Evolutionary conservation across 768 basidiomycete genomes (phyloP).

Genomic region (Termitomyces sp.): DNA sequence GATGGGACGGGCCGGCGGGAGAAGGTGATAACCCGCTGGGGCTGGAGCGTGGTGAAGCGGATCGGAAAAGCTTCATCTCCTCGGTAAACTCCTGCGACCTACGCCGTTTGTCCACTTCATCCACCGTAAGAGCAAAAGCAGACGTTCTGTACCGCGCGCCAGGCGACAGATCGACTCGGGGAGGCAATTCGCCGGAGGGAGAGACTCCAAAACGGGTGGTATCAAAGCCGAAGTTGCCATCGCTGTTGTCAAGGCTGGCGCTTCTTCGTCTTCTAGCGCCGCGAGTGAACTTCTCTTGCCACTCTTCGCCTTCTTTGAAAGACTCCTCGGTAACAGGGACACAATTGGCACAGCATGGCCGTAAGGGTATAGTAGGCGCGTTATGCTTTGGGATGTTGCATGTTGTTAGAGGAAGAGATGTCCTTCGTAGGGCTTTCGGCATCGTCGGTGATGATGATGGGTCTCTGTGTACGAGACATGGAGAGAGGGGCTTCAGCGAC

Average conservation of each 20-base stretch:
- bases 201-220: background rate
- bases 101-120: constrained; percentile 61
- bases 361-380: constrained; percentile 59
- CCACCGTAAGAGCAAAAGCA: constrained; percentile 46
- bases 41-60: constrained; percentile 10
- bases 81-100: constrained; percentile 36
- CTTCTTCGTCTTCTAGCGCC: constrained; percentile 60
- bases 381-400: constrained; percentile 30
- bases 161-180: constrained; percentile 11
- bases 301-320: constrained; percentile 49
- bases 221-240: constrained; percentile 15
- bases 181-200: constrained; percentile 22
- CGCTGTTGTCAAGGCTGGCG: constrained; percentile 33
- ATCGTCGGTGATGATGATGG: constrained; percentile 21
- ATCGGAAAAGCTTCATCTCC: constrained; percentile 14
- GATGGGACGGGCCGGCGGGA: constrained; percentile 10
- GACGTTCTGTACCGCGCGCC: constrained; percentile 14
- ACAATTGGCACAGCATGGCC: constrained; percentile 69
- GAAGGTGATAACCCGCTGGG: constrained; percentile 12
- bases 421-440: constrained; percentile 17
- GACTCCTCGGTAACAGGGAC: constrained; percentile 55
- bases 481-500: constrained; percentile 36
- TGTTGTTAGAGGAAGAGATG: constrained; percentile 29
- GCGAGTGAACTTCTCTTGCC: constrained; percentile 61
- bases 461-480: constrained; percentile 54